Base-by-base conservation (phyloP, 2,329 filamentous ascomycete species). In the Pseudovirgaria hyperparasitica region DNA sequence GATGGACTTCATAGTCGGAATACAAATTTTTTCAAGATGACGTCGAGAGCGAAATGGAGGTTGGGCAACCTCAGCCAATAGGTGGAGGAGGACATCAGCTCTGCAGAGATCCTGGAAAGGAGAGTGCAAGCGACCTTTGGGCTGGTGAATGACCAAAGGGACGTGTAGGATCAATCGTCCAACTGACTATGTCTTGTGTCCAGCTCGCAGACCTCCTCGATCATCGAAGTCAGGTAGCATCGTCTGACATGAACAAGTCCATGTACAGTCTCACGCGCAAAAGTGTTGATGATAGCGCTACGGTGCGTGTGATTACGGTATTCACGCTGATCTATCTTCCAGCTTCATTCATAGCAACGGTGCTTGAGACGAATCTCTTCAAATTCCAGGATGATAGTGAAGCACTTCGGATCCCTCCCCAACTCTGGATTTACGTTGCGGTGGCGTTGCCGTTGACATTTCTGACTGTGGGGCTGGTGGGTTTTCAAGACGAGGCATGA, bases 301-400 rank as follows among this genome's bases (percentile, higher is more conserved):
- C 35, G 3, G 33, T 37, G 8, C 24, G 27, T 3, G 25, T 37
- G 10, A 37, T 40, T 11, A 40, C 36, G 4, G 12, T 40, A 9
- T 35, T 26, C 21, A 37, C 37, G 6, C 15, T 40, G 20, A 37
- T 40, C 15, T 40, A 40, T 22, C 30, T 40, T 2, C 37, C 37
- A 5, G 29, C 36, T 6, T 35, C 33, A 2, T 40, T 38, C 27
- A 36, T 31, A 19, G 36, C 36, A 34, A 31, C 32, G 5, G 16
- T 39, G 15, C 22, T 39, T 16, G 36, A 35, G 9, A 39, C 28
- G 25, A 37, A 37, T 18, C 23, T 39, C 8, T 39, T 39, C 30
- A 26, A 31, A 3, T 39, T 31, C 18, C 20, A 29, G 8, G 2
- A 22, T 8, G 20, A 25, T 13, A 20, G 24, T 14, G 26, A 20